Percentiles rank a stretch among this genome's conserved stretches.
Evolutionary conservation across 805 yeast species (phyloP).

Genomic region (Henningerozyma blattae): DNA sequence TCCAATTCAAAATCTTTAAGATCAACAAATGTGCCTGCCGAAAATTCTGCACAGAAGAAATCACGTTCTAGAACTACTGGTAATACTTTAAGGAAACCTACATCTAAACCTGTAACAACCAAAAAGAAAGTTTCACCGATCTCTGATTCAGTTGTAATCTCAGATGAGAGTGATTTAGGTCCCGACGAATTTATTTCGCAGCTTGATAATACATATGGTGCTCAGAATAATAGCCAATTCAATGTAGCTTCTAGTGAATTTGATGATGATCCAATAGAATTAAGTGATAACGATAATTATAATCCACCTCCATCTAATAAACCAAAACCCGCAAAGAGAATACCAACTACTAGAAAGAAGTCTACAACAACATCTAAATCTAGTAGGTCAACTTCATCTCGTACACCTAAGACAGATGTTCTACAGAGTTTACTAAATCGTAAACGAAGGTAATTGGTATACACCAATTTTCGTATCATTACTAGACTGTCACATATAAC

Average conservation of each 20-base stretch:
- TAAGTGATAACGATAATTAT: constrained; percentile 4
- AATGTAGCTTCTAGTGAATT: constrained; percentile 1
- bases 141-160: constrained; percentile 9
- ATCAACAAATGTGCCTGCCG: no score
- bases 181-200: background rate
- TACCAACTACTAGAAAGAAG: constrained; percentile 5
- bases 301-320: constrained; percentile 1
- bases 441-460: constrained; percentile 12
- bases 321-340: constrained; percentile 2
- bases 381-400: constrained; percentile 3
- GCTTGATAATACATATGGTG: background rate
- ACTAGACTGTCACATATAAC: no score
- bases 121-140: background rate
- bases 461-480: no score
- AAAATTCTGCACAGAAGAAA: no score
- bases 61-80: no score
- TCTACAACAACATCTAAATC: constrained; percentile 3
- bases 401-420: constrained; percentile 23
- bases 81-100: no score
- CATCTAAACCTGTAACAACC: no score
- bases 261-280: constrained; percentile 1
- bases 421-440: constrained; percentile 18
- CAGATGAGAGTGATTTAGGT: constrained; percentile 2
- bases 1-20: no score
- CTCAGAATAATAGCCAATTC: background rate